Conservation (phyloP, 139 green algal species). For the Tetraselmis chui region DNA sequence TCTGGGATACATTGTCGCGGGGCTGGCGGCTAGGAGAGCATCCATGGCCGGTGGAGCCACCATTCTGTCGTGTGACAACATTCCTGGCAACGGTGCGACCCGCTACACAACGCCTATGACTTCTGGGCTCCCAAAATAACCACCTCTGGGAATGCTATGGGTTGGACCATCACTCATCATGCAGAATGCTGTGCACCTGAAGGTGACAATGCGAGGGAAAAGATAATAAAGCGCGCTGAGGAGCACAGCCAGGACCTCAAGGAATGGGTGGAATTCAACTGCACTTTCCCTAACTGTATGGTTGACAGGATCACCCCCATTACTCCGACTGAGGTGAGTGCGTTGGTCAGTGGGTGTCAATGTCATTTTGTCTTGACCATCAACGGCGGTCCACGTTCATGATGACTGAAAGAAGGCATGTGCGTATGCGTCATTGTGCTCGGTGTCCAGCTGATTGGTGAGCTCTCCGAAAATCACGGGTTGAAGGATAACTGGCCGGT, state of each 20-base stretch:
- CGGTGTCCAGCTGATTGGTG: neutral
- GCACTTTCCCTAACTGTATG: constrained; percentile 1
- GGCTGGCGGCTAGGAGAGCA: neutral
- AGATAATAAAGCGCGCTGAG: neutral
- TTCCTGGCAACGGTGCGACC: neutral
- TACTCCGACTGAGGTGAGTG: neutral
- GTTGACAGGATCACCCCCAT: constrained; percentile 9
- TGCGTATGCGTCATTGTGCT: no score
- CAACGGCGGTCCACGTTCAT: no score
- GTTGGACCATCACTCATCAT: neutral
- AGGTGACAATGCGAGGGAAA: neutral
- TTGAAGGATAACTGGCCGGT: constrained; percentile 10
- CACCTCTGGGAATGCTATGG: no score
- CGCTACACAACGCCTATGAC: no score
- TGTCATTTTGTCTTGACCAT: no score
- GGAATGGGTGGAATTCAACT: neutral
- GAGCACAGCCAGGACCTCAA: neutral
- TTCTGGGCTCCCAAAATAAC: no score
- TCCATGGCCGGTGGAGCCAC: neutral
- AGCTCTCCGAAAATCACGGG: neutral
- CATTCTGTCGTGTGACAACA: neutral
- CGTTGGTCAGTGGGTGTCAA: no score
- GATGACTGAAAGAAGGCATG: no score
- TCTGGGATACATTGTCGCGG: neutral
- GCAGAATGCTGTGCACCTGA: neutral